Evolutionary conservation across 2,329 filamentous ascomycete species (phyloP).

Genomic region (Salinomyces thailandicus): DNA sequence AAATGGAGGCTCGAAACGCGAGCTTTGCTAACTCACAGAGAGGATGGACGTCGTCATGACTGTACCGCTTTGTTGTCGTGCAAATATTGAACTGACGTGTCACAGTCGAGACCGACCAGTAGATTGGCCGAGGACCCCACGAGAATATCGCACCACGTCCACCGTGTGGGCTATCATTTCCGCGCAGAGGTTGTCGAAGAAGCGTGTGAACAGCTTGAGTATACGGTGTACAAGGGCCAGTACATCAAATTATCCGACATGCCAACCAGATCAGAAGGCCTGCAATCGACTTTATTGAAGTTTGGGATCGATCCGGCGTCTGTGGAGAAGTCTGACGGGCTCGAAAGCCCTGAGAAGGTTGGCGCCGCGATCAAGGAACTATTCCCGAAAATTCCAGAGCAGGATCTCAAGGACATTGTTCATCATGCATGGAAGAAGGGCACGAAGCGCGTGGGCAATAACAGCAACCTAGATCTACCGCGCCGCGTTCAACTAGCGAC

Average conservation of each 20-base stretch:
- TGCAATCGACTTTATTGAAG: constrained; percentile 24
- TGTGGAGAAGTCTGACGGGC: constrained; percentile 5
- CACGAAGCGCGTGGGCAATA: constrained; percentile 48
- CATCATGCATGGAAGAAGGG: constrained; percentile 52
- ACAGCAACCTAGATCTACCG: constrained; percentile 42
- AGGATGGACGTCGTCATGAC: too few species aligned
- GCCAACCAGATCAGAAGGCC: not conserved
- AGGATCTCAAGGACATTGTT: constrained; percentile 48
- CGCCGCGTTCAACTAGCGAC: constrained; percentile 52
- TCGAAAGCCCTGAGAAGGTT: constrained; percentile 38
- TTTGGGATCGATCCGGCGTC: constrained; percentile 16
- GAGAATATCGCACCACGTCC: constrained; percentile 47
- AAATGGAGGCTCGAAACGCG: too few species aligned
- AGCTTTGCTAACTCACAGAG: too few species aligned
- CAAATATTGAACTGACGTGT: too few species aligned
- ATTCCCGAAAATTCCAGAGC: constrained; percentile 52
- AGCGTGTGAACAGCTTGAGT: constrained; percentile 44
- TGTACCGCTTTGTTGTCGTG: too few species aligned
- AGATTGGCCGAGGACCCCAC: constrained; percentile 12
- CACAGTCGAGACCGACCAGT: constrained; percentile 15
- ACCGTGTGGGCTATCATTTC: constrained; percentile 54
- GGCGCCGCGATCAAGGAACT: constrained; percentile 50
- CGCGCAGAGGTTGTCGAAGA: constrained; percentile 48
- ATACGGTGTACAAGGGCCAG: constrained; percentile 22
- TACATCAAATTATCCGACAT: constrained; percentile 21